Conservation (phyloP, 345 rosid genomes). For the Streptanthus diversifolius region DNA sequence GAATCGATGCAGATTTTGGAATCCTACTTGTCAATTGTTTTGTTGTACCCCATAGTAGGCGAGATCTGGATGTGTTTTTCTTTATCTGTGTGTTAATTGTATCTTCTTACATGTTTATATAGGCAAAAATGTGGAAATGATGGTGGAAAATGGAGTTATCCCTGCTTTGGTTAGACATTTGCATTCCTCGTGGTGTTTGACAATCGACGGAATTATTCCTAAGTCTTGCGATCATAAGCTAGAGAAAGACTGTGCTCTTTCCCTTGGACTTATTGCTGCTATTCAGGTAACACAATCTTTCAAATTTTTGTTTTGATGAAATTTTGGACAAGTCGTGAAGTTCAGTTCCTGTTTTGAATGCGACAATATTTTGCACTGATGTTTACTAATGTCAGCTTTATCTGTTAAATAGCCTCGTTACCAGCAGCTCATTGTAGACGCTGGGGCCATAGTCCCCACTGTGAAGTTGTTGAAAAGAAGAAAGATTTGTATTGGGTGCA, state of each 20-base stretch:
- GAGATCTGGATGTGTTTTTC: not conserved
- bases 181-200: constrained; percentile 26
- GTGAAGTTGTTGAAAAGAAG: constrained; percentile 52
- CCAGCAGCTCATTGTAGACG: constrained; percentile 68
- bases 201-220: not conserved
- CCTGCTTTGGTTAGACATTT: constrained; percentile 56
- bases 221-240: constrained; percentile 45
- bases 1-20: not conserved
- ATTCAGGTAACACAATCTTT: constrained; percentile 36
- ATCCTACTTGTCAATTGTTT: not conserved
- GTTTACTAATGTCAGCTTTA: not conserved
- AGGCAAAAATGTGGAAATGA: constrained; percentile 54
- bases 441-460: constrained; percentile 61
- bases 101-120: not conserved
- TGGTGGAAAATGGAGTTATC: constrained; percentile 61
- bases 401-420: constrained; percentile 50
- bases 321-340: not conserved
- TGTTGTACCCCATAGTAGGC: not conserved
- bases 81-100: not conserved
- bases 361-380: too few relatives aligned
- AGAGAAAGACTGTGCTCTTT: constrained; percentile 54
- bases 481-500: constrained; percentile 17
- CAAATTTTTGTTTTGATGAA: not conserved
- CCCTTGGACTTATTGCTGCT: constrained; percentile 65
- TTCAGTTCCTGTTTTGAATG: not conserved